Evolutionary conservation across 23 red algal genomes (phyloP), one percentile per base, ranked within the genome.

Genomic region (Gracilaria vermiculophylla): DNA sequence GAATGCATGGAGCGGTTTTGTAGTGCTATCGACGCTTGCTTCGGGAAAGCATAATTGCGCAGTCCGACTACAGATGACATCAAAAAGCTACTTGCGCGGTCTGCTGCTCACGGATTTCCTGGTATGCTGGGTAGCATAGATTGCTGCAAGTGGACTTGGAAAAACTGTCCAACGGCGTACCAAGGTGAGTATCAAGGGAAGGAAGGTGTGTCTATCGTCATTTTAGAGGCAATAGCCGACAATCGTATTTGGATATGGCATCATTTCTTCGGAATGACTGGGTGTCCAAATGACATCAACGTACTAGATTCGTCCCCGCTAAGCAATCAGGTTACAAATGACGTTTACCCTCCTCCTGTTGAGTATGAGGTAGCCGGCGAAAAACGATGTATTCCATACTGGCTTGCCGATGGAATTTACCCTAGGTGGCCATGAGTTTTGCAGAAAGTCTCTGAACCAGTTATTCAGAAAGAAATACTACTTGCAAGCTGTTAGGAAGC

Each of bases 181-280:
- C 15, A 47, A 16, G 45, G 39, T 5, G 19, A 75, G 37, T 87
- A 75, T 20, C 20, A 87, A 58, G 83, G 83, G 13, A 70, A 76
- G 39, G 41, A 87, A 56, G 51, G 45, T 14, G 13, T 12, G 31
- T 37, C 83, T 14, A 52, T 42, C 17, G 12, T 57, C 31, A 72
- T 49, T 27, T 76, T 87, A 64, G 83, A 87, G 39, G 47, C n/a
- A 8, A 52, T 71, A 1, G 33, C 47, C 2, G 83, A 87, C 35
- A 19, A 73, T 16, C 15, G 43, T 24, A 32, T 76, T 20, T 76
- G 66, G 65, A 76, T 87, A 2, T 87, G 83, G 83, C 49, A 73
- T 31, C 5, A 32, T 9, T 87, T 75, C 32, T 72, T 58, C 66
- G 83, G 83, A 24, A 25, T 57, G 19, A 64, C 36, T 3, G 83